Conservation (phyloP, 208 protist species). For the Leishmania tropica region DNA sequence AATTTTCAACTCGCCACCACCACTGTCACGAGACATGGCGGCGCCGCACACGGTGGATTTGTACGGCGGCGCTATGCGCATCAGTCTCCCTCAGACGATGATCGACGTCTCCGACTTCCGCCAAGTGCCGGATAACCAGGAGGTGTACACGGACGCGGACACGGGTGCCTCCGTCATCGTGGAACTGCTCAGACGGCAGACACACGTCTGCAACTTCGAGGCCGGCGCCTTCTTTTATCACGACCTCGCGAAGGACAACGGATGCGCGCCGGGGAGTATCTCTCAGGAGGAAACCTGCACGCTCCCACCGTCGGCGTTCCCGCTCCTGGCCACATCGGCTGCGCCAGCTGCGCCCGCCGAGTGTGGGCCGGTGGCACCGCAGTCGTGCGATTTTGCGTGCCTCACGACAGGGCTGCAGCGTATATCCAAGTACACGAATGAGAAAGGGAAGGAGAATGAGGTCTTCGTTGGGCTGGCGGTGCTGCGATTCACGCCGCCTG, state of each 20-base stretch:
- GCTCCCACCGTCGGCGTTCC: conserved; percentile 39
- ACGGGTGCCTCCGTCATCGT: conserved; percentile 69
- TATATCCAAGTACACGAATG: conserved; percentile 77
- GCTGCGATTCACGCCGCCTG: conserved; percentile 57
- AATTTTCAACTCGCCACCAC: neutral
- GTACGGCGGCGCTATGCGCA: conserved; percentile 77
- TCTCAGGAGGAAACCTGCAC: neutral
- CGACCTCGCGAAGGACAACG: conserved; percentile 73
- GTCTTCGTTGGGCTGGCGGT: conserved; percentile 64
- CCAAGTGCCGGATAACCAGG: conserved; percentile 80
- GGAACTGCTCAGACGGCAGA: conserved; percentile 66
- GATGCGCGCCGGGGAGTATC: conserved; percentile 28
- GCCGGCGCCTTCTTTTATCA: conserved; percentile 63
- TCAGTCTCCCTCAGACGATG: conserved; percentile 34
- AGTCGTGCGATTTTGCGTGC: conserved; percentile 51
- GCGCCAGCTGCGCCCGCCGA: neutral
- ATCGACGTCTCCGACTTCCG: conserved; percentile 69
- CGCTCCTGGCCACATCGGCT: conserved; percentile 22
- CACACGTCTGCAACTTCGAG: conserved; percentile 40
- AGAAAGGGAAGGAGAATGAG: conserved; percentile 67
- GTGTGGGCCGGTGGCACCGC: neutral
- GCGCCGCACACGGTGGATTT: conserved; percentile 35
- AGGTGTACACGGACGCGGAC: conserved; percentile 62
- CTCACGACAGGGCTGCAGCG: conserved; percentile 49
- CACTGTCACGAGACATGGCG: neutral